Conservation (phyloP, 176 grass and related monocot species). For the Aegilops bicornis region DNA sequence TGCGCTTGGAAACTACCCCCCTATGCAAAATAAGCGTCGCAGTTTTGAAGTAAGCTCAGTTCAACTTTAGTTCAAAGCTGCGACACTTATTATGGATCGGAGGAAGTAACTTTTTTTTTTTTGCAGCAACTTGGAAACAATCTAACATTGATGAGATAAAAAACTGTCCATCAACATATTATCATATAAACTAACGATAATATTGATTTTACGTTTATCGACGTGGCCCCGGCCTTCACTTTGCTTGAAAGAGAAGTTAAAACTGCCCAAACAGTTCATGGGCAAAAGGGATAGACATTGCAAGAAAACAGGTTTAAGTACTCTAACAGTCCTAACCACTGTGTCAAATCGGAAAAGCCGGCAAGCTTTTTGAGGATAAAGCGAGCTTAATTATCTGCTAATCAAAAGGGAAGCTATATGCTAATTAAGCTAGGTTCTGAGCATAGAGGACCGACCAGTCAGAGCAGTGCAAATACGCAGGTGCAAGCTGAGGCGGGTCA, state of each 20-base stretch:
- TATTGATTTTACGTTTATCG: background rate
- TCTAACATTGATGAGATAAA: background rate
- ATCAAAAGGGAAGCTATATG: background rate
- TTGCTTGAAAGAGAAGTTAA: background rate
- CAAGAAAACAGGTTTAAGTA: background rate
- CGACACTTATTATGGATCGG: no score
- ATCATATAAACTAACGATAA: background rate
- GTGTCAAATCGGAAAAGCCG: constrained; percentile 23
- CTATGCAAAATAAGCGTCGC: no score
- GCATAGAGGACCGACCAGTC: background rate
- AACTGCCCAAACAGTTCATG: background rate
- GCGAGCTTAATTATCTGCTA: constrained; percentile 29
- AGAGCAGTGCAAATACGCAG: background rate
- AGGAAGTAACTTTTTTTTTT: no score
- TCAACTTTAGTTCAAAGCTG: no score
- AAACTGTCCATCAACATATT: background rate
- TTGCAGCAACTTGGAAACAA: no score
- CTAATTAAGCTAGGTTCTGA: background rate
- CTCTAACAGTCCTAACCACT: background rate
- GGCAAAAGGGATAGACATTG: background rate
- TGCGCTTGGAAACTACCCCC: no score
- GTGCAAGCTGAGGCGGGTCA: constrained; percentile 36
- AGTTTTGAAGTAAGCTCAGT: no score
- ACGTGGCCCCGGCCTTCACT: background rate
- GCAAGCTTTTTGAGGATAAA: constrained; percentile 8